A percentile compares a stretch with the other conserved stretches of the same genome.
These are phyloP conservation scores for Eucalyptus grandis DNA, from an alignment of 345 rosid species.

Conservation along the genomic window DNA sequence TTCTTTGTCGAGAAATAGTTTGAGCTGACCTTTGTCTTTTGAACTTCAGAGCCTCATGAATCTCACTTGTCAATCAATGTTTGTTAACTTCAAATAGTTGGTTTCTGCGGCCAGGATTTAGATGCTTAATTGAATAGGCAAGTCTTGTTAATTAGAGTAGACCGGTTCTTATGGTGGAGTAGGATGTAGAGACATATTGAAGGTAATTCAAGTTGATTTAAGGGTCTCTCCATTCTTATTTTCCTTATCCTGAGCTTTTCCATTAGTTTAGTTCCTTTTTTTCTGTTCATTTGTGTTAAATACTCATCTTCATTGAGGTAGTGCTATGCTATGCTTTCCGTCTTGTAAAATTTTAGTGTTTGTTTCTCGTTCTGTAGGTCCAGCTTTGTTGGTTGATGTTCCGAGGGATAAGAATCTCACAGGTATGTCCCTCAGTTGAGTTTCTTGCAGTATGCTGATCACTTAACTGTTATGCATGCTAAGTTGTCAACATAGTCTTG, in stretches of 20 bases:
- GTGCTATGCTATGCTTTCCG: neutral
- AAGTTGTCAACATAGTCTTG: neutral
- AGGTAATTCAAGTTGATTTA: neutral
- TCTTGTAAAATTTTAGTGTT: neutral
- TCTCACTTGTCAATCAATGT: neutral
- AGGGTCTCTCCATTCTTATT: neutral
- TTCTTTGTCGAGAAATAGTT: neutral
- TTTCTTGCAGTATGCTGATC: neutral
- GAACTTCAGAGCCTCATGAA: neutral
- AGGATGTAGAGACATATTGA: neutral
- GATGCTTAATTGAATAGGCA: neutral
- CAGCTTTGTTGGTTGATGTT: slow-evolving; percentile 49
- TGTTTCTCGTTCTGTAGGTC: slow-evolving; percentile 12
- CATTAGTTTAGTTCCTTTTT: neutral
- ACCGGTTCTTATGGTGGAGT: neutral
- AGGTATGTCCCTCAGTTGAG: slow-evolving; percentile 18
- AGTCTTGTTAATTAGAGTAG: neutral
- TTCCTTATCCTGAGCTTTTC: neutral
- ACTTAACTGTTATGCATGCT: neutral
- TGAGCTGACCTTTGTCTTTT: neutral
- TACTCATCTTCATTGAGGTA: neutral
- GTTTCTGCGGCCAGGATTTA: neutral
- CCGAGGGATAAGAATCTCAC: slow-evolving; percentile 55
- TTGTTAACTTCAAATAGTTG: neutral
- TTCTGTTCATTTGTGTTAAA: neutral